A percentile compares a stretch with the other conserved stretches of the same genome.
Evolutionary conservation across 306 rosid genomes (phyloP).

Genomic region (Crotalaria pallida): DNA sequence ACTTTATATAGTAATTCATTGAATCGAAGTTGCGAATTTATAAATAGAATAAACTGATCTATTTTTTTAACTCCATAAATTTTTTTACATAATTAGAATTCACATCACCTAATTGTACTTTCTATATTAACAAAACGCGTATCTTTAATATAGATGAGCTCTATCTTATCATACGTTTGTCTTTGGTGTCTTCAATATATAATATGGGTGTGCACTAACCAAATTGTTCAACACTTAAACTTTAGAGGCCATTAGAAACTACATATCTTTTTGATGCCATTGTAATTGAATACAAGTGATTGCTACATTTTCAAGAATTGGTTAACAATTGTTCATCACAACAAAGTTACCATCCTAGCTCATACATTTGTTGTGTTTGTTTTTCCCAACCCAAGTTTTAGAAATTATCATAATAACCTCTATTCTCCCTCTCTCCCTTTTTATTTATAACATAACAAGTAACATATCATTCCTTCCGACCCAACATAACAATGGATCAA

Average conservation of each 20-base stretch:
- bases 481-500: neutral
- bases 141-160: no score
- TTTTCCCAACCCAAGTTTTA: neutral
- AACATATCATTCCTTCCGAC: neutral
- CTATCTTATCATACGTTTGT: neutral
- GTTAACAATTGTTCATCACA: neutral
- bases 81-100: neutral
- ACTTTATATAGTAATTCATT: no score
- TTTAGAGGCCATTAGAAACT: neutral
- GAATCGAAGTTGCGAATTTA: neutral
- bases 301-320: neutral
- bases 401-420: neutral
- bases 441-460: no score
- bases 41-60: neutral
- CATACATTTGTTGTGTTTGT: neutral
- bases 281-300: neutral
- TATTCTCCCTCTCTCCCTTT: neutral
- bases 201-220: neutral
- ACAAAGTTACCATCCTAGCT: neutral
- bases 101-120: no score
- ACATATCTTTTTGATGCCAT: neutral
- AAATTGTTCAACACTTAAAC: no score
- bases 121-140: no score
- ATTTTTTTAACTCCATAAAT: neutral
- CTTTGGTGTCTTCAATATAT: neutral